Evolutionary conservation across 2,329 filamentous ascomycete species (phyloP), one percentile per base, ranked within the genome.

Genomic region (Phialophora chinensis): DNA sequence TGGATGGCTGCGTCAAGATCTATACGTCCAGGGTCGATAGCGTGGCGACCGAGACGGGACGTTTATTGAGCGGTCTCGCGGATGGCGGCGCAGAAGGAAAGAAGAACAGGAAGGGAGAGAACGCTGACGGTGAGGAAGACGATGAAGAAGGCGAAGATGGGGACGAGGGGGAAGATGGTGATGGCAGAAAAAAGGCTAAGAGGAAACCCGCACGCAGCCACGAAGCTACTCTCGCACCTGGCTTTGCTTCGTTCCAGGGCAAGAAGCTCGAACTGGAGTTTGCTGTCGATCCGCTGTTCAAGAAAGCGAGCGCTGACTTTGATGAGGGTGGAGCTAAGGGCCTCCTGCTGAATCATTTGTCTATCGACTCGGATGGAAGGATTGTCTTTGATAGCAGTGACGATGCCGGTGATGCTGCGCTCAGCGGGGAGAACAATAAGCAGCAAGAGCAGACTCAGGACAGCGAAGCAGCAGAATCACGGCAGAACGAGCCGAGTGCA

Each of bases 301-400:
- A 99, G 76, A 99, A 99, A 76, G 94, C 94, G 0, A 96, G 94
- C 5, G 95, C 95, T 52, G 95, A 99, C 80, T 99, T 99, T 72
- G 95, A 99, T 76, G 95, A 99, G 80, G 95, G 95, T 23, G 95
- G 95, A 64, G 95, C 95, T 64, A 99, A 98, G 79, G 95, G 95
- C 23, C 84, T 99, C 50, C 84, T 99, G 23, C 85, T 99, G 35
- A 99, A 99, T 75, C 94, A 99, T 78, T 84, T 99, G n/a, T 92
- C 94, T 75, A 97, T 99, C 71, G 95, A 99, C 78, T 87, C 88
- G 1, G 88, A 92, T 70, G 95, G 95, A 50, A 88, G 94, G 42
- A 99, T 99, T 69, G 93, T 99, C 4, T 99, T 99, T 75, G 95
- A 99, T 80, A 98, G 94, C 81, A 98, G 93, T 75, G 94, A 99